Percentiles rank a stretch among this genome's conserved stretches.
phyloP scores from a whole-genome alignment of 2,329 filamentous ascomycete species.

The Capronia epimyces region DNA sequence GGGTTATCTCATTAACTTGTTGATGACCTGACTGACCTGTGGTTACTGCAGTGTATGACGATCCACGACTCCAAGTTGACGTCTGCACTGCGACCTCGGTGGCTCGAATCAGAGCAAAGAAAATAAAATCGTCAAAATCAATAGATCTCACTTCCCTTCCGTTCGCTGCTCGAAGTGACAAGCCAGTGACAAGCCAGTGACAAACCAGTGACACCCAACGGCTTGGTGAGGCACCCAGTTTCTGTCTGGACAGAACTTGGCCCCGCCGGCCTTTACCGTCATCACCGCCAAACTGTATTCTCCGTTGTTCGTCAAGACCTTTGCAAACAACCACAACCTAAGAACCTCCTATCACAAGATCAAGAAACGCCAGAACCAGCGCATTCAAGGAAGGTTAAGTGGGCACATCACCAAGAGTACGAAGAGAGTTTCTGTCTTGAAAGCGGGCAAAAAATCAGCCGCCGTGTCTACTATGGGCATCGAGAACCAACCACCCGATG shows the following conservation, averaged over 20 bases:
- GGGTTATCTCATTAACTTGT: slow-evolving; percentile 28
- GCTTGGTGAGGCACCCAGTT: slow-evolving; percentile 4
- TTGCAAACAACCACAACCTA: slow-evolving; percentile 46
- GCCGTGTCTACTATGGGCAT: slow-evolving; percentile 35
- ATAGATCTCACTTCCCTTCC: neutral
- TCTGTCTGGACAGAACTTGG: slow-evolving; percentile 12
- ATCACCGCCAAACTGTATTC: slow-evolving; percentile 63
- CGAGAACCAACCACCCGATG: slow-evolving; percentile 38
- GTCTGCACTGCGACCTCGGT: slow-evolving; percentile 21
- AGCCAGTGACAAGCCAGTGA: neutral
- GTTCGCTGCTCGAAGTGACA: slow-evolving; percentile 1
- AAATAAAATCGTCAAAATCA: slow-evolving; percentile 2
- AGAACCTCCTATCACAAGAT: slow-evolving; percentile 41
- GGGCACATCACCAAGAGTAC: slow-evolving; percentile 23
- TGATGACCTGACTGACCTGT: slow-evolving; percentile 29
- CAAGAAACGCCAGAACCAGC: slow-evolving; percentile 39
- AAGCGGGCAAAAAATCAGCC: slow-evolving; percentile 33
- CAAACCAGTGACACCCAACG: neutral
- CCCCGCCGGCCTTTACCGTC: slow-evolving; percentile 8
- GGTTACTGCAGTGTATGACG: slow-evolving; percentile 23
- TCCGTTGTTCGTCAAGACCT: slow-evolving; percentile 60
- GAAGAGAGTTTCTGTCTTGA: slow-evolving; percentile 23
- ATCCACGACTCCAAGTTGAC: slow-evolving; percentile 20
- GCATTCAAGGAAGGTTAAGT: slow-evolving; percentile 30
- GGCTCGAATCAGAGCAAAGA: slow-evolving; percentile 8